Evolutionary conservation across 352 stramenopile species (phyloP).

Genomic region (Blastocystis sp.): DNA sequence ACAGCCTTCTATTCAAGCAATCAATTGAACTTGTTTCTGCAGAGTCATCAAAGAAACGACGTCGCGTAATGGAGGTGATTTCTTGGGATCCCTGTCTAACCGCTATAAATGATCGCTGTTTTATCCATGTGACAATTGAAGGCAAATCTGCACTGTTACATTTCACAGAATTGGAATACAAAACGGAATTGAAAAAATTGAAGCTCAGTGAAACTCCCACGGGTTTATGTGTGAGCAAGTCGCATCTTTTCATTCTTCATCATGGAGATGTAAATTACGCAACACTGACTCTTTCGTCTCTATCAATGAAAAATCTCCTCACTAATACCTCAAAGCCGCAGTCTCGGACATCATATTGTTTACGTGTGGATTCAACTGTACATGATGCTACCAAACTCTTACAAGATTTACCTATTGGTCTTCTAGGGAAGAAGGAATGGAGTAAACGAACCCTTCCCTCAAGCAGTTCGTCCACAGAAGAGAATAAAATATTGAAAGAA

Average conservation of each 20-base stretch:
- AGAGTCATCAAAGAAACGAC: not conserved
- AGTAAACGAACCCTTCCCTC: not conserved
- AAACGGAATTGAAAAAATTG: not conserved
- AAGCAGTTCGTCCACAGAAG: not conserved
- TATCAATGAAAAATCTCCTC: not conserved
- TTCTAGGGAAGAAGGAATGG: not conserved
- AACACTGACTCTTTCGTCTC: not conserved
- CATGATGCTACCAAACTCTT: not conserved
- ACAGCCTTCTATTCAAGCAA: not conserved
- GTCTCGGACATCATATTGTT: not conserved
- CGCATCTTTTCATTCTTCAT: not conserved
- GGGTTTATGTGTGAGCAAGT: not conserved
- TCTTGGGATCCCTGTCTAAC: not conserved
- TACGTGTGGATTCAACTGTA: not conserved
- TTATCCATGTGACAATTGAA: not conserved
- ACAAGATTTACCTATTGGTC: not conserved
- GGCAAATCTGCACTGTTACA: not conserved
- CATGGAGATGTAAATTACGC: not conserved
- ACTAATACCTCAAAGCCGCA: not conserved
- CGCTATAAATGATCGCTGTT: not conserved
- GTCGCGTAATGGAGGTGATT: not conserved
- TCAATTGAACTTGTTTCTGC: not conserved
- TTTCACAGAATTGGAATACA: not conserved
- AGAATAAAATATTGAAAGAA: slow-evolving; percentile 9
- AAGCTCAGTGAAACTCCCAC: not conserved